Evolutionary conservation across 2,329 filamentous ascomycete species (phyloP).

Genomic region (Aspergillus unguis): DNA sequence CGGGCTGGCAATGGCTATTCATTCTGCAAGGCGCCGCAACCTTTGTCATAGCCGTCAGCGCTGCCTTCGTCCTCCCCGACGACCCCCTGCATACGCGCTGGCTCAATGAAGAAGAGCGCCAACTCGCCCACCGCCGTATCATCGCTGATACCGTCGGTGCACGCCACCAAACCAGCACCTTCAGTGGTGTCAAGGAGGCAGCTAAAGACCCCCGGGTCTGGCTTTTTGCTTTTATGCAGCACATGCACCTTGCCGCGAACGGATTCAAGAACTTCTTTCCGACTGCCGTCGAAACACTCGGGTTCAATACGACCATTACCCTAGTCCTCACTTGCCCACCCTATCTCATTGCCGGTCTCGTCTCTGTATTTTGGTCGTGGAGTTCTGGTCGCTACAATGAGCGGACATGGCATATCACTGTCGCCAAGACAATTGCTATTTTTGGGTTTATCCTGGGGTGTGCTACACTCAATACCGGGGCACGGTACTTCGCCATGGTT

Average conservation of each 20-base stretch:
- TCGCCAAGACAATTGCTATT: conserved; percentile 25
- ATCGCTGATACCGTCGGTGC: conserved; percentile 46
- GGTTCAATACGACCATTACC: conserved; percentile 47
- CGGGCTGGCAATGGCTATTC: conserved; percentile 50
- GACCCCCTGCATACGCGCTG: conserved; percentile 41
- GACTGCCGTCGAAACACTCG: conserved; percentile 45
- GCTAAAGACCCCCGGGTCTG: conserved; percentile 36
- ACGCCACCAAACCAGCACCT: conserved; percentile 39
- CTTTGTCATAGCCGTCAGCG: conserved; percentile 40
- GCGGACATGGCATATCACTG: conserved; percentile 33
- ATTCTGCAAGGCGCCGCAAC: conserved; percentile 52
- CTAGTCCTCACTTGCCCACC: conserved; percentile 49
- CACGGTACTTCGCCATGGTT: conserved; percentile 33
- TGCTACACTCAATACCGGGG: conserved; percentile 28
- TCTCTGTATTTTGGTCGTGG: conserved; percentile 50
- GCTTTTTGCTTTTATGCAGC: conserved; percentile 46
- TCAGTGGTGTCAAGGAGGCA: conserved; percentile 36
- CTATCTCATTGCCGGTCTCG: conserved; percentile 49
- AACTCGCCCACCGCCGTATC: conserved; percentile 45
- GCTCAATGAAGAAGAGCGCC: conserved; percentile 29
- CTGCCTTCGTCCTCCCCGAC: conserved; percentile 42
- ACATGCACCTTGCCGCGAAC: conserved; percentile 46
- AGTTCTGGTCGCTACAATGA: conserved; percentile 46
- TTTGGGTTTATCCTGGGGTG: conserved; percentile 31
- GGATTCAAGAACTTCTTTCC: conserved; percentile 48